phyloP scores from a whole-genome alignment of 2,329 filamentous ascomycete species.

The Clonostachys sp. region DNA sequence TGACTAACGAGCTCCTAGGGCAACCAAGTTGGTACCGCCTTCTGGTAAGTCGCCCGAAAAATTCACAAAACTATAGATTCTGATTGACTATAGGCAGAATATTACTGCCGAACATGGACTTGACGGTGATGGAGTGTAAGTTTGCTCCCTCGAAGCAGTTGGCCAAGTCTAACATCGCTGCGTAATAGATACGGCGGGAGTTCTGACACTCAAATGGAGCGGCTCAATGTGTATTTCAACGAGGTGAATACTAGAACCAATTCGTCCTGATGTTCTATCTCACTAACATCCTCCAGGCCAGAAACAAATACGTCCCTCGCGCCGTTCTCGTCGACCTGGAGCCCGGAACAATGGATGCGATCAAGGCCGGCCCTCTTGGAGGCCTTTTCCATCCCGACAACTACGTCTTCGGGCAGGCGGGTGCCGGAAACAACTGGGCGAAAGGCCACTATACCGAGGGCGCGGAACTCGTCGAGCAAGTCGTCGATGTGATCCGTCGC shows the following conservation, averaged over 20 bases:
- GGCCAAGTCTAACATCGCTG: too few relatives aligned
- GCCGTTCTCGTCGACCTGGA: constrained; percentile 99
- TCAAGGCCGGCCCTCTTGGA: constrained; percentile 95
- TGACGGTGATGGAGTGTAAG: constrained; percentile 79
- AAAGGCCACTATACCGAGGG: constrained; percentile 99
- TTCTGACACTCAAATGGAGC: constrained; percentile 98
- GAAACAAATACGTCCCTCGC: constrained; percentile 98
- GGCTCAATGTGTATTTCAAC: constrained; percentile 99
- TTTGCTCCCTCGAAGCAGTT: too few relatives aligned
- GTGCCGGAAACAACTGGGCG: constrained; percentile 99
- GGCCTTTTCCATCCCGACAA: constrained; percentile 99
- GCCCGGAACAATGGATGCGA: constrained; percentile 99
- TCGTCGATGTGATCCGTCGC: constrained; percentile 96
- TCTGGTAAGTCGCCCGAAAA: constrained; percentile 67
- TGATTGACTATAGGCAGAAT: constrained; percentile 47
- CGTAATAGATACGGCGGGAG: constrained; percentile 76
- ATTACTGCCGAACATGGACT: constrained; percentile 93
- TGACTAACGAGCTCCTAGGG: constrained; percentile 50
- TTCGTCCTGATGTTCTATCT: not conserved
- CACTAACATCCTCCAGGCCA: not conserved
- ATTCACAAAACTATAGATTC: too few relatives aligned
- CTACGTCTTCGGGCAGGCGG: constrained; percentile 99
- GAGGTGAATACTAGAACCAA: constrained; percentile 36
- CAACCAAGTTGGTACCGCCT: constrained; percentile 99
- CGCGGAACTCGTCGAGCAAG: constrained; percentile 97